phyloP scores from a whole-genome alignment of 2,329 filamentous ascomycete species.

The Verticillium albo-atrum region DNA sequence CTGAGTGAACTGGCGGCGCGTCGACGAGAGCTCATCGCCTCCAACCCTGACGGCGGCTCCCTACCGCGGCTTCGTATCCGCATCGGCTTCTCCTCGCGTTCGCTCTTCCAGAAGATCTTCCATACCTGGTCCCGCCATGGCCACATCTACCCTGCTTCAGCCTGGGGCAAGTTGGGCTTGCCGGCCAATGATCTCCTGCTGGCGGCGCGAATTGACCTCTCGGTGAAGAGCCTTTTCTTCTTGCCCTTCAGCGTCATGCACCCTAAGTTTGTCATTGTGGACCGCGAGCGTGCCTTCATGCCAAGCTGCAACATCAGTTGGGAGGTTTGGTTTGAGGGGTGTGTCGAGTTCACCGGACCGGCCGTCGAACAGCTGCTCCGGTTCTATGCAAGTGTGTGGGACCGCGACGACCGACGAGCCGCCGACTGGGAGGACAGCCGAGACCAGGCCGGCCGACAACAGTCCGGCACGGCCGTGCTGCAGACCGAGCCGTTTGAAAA shows the following conservation, averaged over 20 bases:
- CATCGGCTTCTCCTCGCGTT: slow-evolving; percentile 73
- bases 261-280: slow-evolving; percentile 75
- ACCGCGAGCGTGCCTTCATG: slow-evolving; percentile 61
- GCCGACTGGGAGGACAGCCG: slow-evolving; percentile 14
- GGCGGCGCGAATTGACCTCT: slow-evolving; percentile 59
- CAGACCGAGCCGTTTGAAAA: slow-evolving; percentile 1
- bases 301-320: slow-evolving; percentile 83
- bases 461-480: not conserved
- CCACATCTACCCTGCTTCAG: slow-evolving; percentile 51
- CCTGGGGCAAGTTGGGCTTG: slow-evolving; percentile 64
- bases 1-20: slow-evolving; percentile 54
- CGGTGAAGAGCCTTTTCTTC: slow-evolving; percentile 75
- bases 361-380: slow-evolving; percentile 56
- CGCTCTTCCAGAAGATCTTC: slow-evolving; percentile 68
- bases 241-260: slow-evolving; percentile 83
- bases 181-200: slow-evolving; percentile 48
- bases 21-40: slow-evolving; percentile 29
- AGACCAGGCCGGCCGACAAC: not conserved
- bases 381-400: slow-evolving; percentile 71
- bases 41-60: slow-evolving; percentile 10
- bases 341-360: slow-evolving; percentile 60
- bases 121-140: slow-evolving; percentile 63
- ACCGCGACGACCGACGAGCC: not conserved
- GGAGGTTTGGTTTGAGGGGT: slow-evolving; percentile 84
- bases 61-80: slow-evolving; percentile 49